These are phyloP conservation scores for Quercus phellos DNA, from an alignment of 331 rosid genomes.

Conservation along the genomic window DNA sequence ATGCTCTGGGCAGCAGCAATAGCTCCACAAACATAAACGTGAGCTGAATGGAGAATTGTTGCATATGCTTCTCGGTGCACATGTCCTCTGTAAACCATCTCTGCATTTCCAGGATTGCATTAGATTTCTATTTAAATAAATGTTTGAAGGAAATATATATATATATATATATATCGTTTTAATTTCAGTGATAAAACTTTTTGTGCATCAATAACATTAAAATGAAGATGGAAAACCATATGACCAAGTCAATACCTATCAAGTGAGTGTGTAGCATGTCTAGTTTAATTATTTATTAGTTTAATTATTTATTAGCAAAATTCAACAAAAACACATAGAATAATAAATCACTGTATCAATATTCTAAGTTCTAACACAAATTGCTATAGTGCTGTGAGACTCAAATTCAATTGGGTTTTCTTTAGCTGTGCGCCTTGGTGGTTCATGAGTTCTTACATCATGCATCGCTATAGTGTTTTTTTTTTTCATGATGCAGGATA, in stretches of 20 bases:
- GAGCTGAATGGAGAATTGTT: slow-evolving; percentile 92
- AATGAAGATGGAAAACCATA: neutral
- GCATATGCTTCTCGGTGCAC: slow-evolving; percentile 77
- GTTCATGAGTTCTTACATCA: too few species aligned
- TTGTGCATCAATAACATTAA: neutral
- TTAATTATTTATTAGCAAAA: neutral
- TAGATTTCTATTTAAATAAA: neutral
- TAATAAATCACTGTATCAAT: too few species aligned
- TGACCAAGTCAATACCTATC: neutral
- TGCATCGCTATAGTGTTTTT: too few species aligned
- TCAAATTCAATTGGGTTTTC: too few species aligned
- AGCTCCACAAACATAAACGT: slow-evolving; percentile 92
- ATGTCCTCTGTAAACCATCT: slow-evolving; percentile 51
- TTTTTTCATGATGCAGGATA: neutral
- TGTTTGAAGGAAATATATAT: neutral
- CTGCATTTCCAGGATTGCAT: slow-evolving; percentile 40
- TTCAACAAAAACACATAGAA: too few species aligned
- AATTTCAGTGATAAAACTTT: neutral
- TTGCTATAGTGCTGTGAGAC: too few species aligned
- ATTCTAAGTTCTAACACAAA: too few species aligned
- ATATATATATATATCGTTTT: neutral
- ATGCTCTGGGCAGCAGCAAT: slow-evolving; percentile 92
- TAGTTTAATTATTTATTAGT: neutral
- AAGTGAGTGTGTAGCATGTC: neutral
- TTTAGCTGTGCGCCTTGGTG: too few species aligned